A percentile compares a stretch with the other conserved stretches of the same genome.
Evolutionary conservation across 2,329 filamentous ascomycete genomes (phyloP).

Genomic region (Trichoderma pleuroti): DNA sequence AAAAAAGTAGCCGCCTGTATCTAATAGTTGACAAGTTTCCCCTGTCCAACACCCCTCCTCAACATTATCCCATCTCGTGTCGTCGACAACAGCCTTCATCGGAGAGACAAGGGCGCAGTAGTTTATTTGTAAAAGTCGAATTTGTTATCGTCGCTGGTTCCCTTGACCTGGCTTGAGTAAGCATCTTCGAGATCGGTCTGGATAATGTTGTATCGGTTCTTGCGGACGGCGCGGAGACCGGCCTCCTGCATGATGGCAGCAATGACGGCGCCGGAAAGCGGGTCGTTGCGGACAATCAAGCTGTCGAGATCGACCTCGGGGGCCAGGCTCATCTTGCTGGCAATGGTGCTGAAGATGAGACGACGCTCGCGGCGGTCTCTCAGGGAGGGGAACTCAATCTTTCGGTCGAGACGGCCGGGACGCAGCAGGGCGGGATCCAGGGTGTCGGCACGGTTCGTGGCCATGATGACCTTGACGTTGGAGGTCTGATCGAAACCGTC

Average conservation of each 20-base stretch:
- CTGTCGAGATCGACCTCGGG: slow-evolving; percentile 96
- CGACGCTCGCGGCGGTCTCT: slow-evolving; percentile 91
- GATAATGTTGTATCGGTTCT: slow-evolving; percentile 99
- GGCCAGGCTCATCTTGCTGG: slow-evolving; percentile 92
- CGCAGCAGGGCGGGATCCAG: slow-evolving; percentile 91
- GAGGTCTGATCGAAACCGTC: slow-evolving; percentile 98
- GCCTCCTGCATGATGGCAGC: slow-evolving; percentile 99
- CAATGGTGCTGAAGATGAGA: slow-evolving; percentile 96
- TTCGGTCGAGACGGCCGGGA: slow-evolving; percentile 91
- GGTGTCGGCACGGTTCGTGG: slow-evolving; percentile 96
- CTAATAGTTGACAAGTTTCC: background rate
- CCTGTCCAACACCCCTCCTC: background rate
- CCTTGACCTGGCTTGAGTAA: slow-evolving; percentile 96
- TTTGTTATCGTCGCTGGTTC: slow-evolving; percentile 60
- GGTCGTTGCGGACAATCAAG: slow-evolving; percentile 94
- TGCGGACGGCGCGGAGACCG: slow-evolving; percentile 85
- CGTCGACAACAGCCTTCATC: background rate
- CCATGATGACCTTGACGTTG: slow-evolving; percentile 99
- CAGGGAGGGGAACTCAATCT: slow-evolving; percentile 97
- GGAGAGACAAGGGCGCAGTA: background rate
- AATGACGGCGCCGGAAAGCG: slow-evolving; percentile 90
- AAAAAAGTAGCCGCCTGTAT: background rate
- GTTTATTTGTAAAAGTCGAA: slow-evolving; percentile 88
- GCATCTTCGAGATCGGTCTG: slow-evolving; percentile 95
- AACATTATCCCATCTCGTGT: background rate